Conservation (phyloP, 2,329 filamentous ascomycete genomes). For the Elsinoe batatas region DNA sequence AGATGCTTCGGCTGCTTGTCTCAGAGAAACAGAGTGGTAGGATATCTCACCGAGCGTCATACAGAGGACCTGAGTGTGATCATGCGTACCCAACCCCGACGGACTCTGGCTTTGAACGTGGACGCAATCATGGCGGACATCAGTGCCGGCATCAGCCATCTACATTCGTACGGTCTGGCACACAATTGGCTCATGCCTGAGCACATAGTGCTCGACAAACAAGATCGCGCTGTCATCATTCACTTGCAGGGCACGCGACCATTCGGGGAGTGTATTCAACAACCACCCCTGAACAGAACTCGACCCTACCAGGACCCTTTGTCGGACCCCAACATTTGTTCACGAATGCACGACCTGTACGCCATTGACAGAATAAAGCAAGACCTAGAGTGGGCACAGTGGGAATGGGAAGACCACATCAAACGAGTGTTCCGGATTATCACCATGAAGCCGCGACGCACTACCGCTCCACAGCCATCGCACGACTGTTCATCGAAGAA, state of each 20-base stretch:
- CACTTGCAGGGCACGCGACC: background rate
- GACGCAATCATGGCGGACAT: background rate
- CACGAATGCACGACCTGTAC: background rate
- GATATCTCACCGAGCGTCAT: background rate
- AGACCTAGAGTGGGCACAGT: background rate
- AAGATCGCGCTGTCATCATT: background rate
- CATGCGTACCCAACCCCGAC: background rate
- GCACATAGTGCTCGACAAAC: background rate
- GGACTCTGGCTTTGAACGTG: background rate
- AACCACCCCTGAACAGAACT: too few relatives aligned
- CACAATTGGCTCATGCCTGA: background rate
- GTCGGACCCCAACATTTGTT: too few relatives aligned
- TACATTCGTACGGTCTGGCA: background rate
- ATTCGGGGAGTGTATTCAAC: too few relatives aligned
- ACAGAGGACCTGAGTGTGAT: background rate
- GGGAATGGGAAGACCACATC: background rate
- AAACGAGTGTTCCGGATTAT: background rate
- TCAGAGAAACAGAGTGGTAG: background rate
- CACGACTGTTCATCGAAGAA: too few relatives aligned
- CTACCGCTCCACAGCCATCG: too few relatives aligned
- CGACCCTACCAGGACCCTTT: too few relatives aligned
- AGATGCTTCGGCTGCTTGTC: background rate
- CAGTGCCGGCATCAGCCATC: background rate
- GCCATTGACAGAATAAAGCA: background rate
- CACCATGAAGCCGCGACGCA: too few relatives aligned